Conservation (phyloP, 139 green algal genomes). For the Tetradesmus lagerheimii region DNA sequence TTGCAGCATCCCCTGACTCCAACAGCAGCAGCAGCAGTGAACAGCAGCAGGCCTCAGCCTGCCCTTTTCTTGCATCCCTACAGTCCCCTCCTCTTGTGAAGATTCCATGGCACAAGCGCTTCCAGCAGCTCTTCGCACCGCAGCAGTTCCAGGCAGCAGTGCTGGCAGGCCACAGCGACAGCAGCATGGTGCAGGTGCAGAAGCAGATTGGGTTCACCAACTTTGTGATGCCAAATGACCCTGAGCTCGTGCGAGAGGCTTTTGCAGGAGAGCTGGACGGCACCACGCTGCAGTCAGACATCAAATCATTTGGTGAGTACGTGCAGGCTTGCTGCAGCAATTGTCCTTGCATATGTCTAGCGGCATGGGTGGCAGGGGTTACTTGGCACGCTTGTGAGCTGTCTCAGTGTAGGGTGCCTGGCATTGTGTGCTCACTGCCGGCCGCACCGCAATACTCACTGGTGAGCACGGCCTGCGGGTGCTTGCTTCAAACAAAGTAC, state of each 20-base stretch:
- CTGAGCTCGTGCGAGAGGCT: conserved; percentile 11
- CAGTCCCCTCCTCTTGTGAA: background rate
- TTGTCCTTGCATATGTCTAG: too few species aligned
- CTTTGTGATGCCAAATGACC: background rate
- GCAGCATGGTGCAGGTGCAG: background rate
- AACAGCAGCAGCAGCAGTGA: background rate
- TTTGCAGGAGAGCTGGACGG: conserved; percentile 5
- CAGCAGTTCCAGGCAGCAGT: conserved; percentile 11
- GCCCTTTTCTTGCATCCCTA: conserved; percentile 33
- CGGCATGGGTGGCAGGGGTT: too few species aligned
- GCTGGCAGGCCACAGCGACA: background rate
- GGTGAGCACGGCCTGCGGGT: too few species aligned
- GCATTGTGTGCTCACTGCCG: too few species aligned
- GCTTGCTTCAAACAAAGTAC: too few species aligned
- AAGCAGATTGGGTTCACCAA: conserved; percentile 15
- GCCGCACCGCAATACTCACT: too few species aligned
- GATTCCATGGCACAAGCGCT: conserved; percentile 25
- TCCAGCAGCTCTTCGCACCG: conserved; percentile 32
- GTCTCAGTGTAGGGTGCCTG: too few species aligned
- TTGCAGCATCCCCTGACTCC: background rate
- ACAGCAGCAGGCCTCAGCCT: background rate
- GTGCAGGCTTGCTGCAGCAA: too few species aligned
- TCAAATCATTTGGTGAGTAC: conserved; percentile 5
- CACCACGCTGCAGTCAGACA: background rate
- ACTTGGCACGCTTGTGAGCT: too few species aligned